Base-by-base conservation (phyloP, 345 rosid species). In the Nasturtium officinale region DNA sequence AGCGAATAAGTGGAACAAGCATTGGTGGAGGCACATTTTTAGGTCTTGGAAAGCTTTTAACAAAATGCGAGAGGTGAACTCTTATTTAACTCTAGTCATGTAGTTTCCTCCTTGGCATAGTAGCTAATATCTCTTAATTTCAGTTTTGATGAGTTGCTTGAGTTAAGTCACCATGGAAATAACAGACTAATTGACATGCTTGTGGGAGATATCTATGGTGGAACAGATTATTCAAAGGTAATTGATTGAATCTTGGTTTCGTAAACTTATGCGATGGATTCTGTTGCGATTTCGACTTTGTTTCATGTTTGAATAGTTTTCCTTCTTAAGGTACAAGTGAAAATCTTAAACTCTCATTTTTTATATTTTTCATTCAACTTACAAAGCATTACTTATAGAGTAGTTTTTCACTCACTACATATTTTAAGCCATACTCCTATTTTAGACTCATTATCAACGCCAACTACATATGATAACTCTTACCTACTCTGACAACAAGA, bases 191-290 rank as follows among this genome's bases (percentile, higher is more conserved):
- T 91, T 66, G 96, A 91, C 81, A 87, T 87, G 96, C 93, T 91
- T 76, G 96, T 91, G 43, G 96, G 97, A n/a, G 97, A 91, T 78
- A 91, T 91, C 51, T 91, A 86, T 58, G 96, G 97, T 64, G 94
- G 93, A 81, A 84, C 71, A 21, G 96, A 82, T 47, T 87, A 89
- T 61, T 45, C 87, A 64, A 89, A 87, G 90, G 97, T 89, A 79
- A 17, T 16, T 45, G 8, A 70, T 9, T 53, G 5, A 11, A 18
- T 21, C 9, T 6, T 13, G 8, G 48, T 43, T 48, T n/a, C n/a
- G n/a, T n/a, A n/a, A n/a, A n/a, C n/a, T n/a, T n/a, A n/a, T n/a
- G n/a, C n/a, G n/a, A n/a, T n/a, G n/a, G n/a, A n/a, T n/a, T n/a
- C n/a, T 23, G 25, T 23, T 23, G 25, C 2, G 25, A 23, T 23